These are phyloP conservation scores for Colletotrichum liriopes DNA, from an alignment of 2,329 filamentous ascomycete species.

Conservation along the genomic window DNA sequence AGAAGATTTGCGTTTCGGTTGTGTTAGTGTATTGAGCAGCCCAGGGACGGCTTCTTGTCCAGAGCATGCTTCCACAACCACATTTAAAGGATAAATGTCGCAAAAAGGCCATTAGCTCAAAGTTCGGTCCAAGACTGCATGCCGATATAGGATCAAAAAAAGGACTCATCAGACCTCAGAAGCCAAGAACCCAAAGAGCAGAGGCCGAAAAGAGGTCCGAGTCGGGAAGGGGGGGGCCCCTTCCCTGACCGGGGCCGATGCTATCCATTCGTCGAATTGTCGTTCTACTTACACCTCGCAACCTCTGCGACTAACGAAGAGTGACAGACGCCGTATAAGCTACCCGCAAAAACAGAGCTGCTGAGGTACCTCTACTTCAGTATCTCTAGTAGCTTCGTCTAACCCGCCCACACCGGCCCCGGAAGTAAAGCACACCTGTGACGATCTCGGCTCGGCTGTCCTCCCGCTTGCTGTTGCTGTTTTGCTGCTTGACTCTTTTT, in stretches of 20 bases:
- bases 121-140: not conserved
- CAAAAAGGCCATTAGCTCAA: not conserved
- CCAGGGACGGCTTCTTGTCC: not conserved
- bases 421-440: conserved; percentile 32
- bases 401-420: conserved; percentile 26
- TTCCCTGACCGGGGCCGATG: conserved; percentile 21
- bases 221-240: conserved; percentile 1
- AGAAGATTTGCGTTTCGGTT: conserved; percentile 33
- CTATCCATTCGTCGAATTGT: conserved; percentile 30
- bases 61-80: not conserved
- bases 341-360: conserved; percentile 22
- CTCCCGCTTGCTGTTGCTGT: conserved; percentile 33
- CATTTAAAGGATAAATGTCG: not conserved
- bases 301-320: not conserved
- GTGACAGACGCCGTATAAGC: not conserved
- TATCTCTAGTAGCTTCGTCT: not conserved
- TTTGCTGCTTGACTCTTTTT: conserved; percentile 34
- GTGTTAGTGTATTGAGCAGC: conserved; percentile 1
- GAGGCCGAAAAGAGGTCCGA: conserved; percentile 40
- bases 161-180: conserved; percentile 31
- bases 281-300: conserved; percentile 30
- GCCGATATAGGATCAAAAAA: conserved; percentile 40
- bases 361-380: conserved; percentile 32
- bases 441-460: conserved; percentile 41
- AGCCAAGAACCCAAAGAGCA: conserved; percentile 7